Conservation (phyloP, 768 basidiomycete genomes). For the Boletus vermiculosoides region DNA sequence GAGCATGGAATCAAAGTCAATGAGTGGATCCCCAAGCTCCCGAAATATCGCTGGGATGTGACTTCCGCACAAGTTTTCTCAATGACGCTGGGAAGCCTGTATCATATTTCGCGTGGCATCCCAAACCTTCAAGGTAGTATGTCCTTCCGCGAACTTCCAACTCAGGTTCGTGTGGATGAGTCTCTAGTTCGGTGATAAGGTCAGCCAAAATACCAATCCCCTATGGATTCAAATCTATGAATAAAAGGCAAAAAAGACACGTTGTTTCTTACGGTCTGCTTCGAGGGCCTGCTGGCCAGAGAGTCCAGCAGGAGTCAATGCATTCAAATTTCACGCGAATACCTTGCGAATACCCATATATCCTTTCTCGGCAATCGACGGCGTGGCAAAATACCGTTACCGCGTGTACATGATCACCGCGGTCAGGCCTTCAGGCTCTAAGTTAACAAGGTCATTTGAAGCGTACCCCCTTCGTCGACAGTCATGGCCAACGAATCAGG, state of each 20-base stretch:
- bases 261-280: constrained; percentile 43
- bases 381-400: constrained; percentile 29
- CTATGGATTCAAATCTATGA: constrained; percentile 12
- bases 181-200: constrained; percentile 48
- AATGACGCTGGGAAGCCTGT: constrained; percentile 30
- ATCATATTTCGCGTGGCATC: constrained; percentile 43
- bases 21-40: constrained; percentile 16
- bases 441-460: not conserved
- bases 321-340: no score
- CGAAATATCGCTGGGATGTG: constrained; percentile 19
- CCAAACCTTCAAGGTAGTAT: constrained; percentile 35
- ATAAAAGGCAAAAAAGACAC: not conserved
- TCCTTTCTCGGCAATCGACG: constrained; percentile 42
- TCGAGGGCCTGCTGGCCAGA: constrained; percentile 46
- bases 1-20: constrained; percentile 22
- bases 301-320: constrained; percentile 51
- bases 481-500: constrained; percentile 49
- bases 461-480: constrained; percentile 58
- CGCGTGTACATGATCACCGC: no score
- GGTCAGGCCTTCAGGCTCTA: no score
- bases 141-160: constrained; percentile 28
- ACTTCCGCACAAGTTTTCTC: constrained; percentile 23
- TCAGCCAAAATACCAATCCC: constrained; percentile 52
- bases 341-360: constrained; percentile 40
- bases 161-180: constrained; percentile 38